Percentiles rank a stretch among this genome's conserved stretches.
Conservation (phyloP, 805 yeast genomes). For the Candida adriatica region DNA sequence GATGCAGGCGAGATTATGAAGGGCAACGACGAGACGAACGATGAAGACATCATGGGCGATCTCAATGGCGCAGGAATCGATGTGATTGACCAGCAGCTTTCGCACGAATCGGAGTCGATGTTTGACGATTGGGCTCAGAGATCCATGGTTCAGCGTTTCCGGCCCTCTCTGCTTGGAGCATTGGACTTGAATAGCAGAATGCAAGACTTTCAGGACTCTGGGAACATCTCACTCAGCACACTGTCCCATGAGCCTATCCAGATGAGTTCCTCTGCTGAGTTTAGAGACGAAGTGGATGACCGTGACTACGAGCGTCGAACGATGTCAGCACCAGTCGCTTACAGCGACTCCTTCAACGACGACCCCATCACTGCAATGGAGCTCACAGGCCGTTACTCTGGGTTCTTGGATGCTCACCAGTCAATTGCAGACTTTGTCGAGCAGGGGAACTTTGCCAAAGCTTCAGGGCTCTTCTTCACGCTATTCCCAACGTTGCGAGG, state of each 20-base stretch:
- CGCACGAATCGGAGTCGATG: conserved; percentile 6
- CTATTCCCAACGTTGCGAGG: conserved; percentile 28
- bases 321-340: conserved; percentile 14
- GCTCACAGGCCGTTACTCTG: conserved; percentile 7
- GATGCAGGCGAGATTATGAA: conserved; percentile 9
- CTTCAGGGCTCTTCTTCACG: conserved; percentile 3
- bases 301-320: conserved; percentile 15
- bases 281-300: conserved; percentile 9
- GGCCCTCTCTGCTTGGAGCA: conserved; percentile 22
- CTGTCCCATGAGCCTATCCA: conserved; percentile 6
- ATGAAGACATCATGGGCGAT: conserved; percentile 16
- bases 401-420: conserved; percentile 10
- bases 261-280: conserved; percentile 19
- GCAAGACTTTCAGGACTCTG: conserved; percentile 4
- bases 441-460: conserved; percentile 2
- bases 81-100: conserved; percentile 11
- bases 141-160: conserved; percentile 9
- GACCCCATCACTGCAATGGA: conserved; percentile 2
- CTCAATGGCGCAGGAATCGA: conserved; percentile 12
- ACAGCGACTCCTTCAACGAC: conserved; percentile 5
- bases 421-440: conserved; percentile 6
- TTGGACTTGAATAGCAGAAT: conserved; percentile 18
- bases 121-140: conserved; percentile 17
- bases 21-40: conserved; percentile 18
- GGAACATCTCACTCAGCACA: conserved; percentile 13